Base-by-base conservation (phyloP, 176 grass and related monocot genomes). In the Thinopyrum elongatum region DNA sequence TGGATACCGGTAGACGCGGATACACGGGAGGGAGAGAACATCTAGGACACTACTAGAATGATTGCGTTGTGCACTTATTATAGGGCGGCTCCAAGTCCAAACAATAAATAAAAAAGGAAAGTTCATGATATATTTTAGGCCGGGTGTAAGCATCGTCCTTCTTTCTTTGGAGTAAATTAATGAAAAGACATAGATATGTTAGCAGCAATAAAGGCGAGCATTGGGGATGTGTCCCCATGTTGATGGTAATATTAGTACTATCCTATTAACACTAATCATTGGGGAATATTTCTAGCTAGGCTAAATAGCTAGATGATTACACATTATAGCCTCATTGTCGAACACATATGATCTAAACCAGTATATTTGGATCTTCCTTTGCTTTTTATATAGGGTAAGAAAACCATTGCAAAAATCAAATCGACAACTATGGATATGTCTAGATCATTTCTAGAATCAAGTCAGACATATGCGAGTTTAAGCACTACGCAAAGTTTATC, bases 11-110 rank as follows among this genome's bases (percentile, higher is more conserved):
- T 33, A 69, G 71, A 11, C 21, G 34, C 5, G 79, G 62, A 67
- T 49, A 31, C 7, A 53, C n/a, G 57, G 57, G 66, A 84, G 55
- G 65, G 31, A 30, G 49, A 82, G 16, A 58, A 70, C 60, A 63
- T 86, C 67, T 74, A 74, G 66, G 27, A 77, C 38, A 63, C 36
- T 86, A 53, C 83, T 53, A 53, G 38, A 64, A 78, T 86, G 57
- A 83, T 87, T 87, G 42, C 7, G 7, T 82, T 65, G 79, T 83
- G 79, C 80, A 83, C 74, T 90, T 82, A 86, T 79, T 41, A 83
- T 58, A 51, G 53, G 38, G 44, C 79, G 42, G 83, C 65, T 83
- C 80, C 57, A 46, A 14, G 44, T 46, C 44, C 11, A 79, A 78
- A 74, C 25, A 4, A 62, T 55, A 71, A 66, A 86, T 3, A 9